A percentile compares a stretch with the other conserved stretches of the same genome.
Conservation (phyloP, 176 grass and related monocot species). For the Carex scoparia region DNA sequence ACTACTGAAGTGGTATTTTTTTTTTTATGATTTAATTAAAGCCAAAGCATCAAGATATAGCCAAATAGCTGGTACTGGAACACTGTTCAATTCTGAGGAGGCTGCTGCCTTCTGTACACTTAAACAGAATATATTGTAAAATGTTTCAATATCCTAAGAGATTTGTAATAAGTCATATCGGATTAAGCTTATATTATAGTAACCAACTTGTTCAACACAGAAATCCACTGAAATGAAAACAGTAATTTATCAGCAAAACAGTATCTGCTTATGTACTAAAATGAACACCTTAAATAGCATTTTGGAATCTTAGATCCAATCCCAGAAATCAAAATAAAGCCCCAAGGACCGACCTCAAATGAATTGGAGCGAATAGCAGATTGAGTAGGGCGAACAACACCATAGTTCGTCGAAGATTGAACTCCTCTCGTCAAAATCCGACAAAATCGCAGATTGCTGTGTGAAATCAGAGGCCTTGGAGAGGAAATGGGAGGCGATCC, state of each 20-base stretch:
- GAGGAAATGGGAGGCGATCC: slow-evolving; percentile 10
- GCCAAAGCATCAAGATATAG: not conserved
- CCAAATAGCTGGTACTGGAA: not conserved
- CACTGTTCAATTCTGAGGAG: not conserved
- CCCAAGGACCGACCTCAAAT: slow-evolving; percentile 27
- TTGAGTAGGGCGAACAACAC: not conserved
- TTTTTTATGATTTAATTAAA: not conserved
- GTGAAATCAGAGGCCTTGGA: not conserved
- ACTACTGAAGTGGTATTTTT: not conserved
- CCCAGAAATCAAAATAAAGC: not conserved
- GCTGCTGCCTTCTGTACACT: not conserved
- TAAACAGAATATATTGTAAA: not conserved
- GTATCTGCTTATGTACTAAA: too few species aligned
- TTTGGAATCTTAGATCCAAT: not conserved
- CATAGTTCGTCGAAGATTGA: not conserved
- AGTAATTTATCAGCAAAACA: not conserved
- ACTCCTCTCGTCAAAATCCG: not conserved
- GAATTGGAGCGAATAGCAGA: slow-evolving; percentile 25
- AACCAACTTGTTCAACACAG: not conserved
- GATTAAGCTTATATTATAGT: not conserved
- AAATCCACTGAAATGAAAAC: not conserved
- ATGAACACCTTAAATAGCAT: not conserved
- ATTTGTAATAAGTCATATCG: not conserved
- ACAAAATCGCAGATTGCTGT: not conserved
- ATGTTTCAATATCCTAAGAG: not conserved